Percentiles rank a stretch among this genome's conserved stretches.
These are phyloP conservation scores for Glomus cerebriforme DNA, from an alignment of 192 early-diverging fungal species.

Conservation along the genomic window DNA sequence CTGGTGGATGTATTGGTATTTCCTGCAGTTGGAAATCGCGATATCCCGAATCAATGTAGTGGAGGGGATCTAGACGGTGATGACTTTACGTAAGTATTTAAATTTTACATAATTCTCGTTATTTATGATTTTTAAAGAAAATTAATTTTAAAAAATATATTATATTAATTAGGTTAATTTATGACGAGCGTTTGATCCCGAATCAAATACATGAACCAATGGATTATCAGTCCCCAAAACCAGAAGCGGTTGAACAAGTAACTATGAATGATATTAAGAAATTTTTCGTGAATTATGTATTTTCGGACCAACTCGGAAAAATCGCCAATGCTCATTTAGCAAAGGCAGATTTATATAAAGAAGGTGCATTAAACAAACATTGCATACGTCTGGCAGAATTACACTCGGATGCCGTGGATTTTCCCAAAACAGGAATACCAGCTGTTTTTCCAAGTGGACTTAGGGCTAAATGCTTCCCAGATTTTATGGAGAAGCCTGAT, in stretches of 20 bases:
- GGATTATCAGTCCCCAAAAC: conserved; percentile 51
- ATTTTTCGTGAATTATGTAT: conserved; percentile 69
- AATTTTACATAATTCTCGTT: not conserved
- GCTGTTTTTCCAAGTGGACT: conserved; percentile 48
- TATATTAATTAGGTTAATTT: conserved; percentile 48
- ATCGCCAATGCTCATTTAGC: conserved; percentile 74
- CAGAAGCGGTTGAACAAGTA: conserved; percentile 39
- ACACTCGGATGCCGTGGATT: conserved; percentile 77
- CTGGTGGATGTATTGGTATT: conserved; percentile 76
- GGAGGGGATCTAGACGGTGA: conserved; percentile 87
- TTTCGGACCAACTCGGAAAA: conserved; percentile 65
- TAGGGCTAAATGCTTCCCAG: conserved; percentile 52
- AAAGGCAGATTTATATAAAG: conserved; percentile 49
- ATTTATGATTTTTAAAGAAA: not conserved
- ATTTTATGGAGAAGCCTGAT: conserved; percentile 72
- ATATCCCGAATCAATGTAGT: conserved; percentile 72
- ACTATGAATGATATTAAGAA: conserved; percentile 51
- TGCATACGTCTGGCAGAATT: conserved; percentile 65
- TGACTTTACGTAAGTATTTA: conserved; percentile 57
- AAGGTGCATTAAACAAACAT: conserved; percentile 50
- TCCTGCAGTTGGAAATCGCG: conserved; percentile 63
- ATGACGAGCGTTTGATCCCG: conserved; percentile 55
- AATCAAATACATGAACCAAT: conserved; percentile 46
- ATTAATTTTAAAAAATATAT: no score
- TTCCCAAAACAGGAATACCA: conserved; percentile 67